A percentile compares a stretch with the other conserved stretches of the same genome.
These are phyloP conservation scores for Trichosporon ovoides DNA, from an alignment of 1,284 basidiomycete genomes.

Conservation along the genomic window DNA sequence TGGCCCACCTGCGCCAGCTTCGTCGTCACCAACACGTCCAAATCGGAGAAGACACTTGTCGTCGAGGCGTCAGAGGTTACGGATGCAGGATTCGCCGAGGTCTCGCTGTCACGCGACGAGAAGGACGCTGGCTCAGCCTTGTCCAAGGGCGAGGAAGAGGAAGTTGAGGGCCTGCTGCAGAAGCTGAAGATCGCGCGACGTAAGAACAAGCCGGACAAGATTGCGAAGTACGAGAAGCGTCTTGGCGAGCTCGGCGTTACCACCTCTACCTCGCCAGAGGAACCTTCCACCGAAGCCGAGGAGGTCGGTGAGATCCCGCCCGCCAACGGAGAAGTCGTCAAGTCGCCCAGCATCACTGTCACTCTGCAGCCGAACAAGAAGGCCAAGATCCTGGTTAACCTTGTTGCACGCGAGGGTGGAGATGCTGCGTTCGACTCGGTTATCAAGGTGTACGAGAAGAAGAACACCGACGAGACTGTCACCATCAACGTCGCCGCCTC, in stretches of 20 bases:
- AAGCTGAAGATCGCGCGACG: constrained; percentile 54
- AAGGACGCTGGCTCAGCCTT: constrained; percentile 43
- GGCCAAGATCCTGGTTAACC: constrained; percentile 37
- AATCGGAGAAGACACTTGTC: constrained; percentile 49
- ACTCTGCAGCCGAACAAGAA: constrained; percentile 43
- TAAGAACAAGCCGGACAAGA: constrained; percentile 53
- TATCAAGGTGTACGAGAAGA: constrained; percentile 39
- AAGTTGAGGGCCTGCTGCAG: constrained; percentile 52
- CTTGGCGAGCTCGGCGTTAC: constrained; percentile 49
- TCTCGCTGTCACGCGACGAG: constrained; percentile 37
- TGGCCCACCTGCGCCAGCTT: constrained; percentile 37
- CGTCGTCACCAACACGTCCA: constrained; percentile 50
- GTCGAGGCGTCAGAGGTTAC: constrained; percentile 32
- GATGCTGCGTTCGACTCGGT: constrained; percentile 13
- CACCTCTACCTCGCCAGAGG: not conserved
- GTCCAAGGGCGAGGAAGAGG: constrained; percentile 53
- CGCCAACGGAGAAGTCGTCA: constrained; percentile 6
- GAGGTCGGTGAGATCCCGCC: constrained; percentile 12
- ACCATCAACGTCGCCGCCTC: constrained; percentile 24
- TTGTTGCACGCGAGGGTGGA: constrained; percentile 19
- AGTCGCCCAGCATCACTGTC: constrained; percentile 15
- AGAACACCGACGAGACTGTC: constrained; percentile 45
- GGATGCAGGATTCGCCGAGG: constrained; percentile 15
- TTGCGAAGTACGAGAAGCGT: constrained; percentile 51
- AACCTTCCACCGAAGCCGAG: not conserved